phyloP scores from a whole-genome alignment of 306 rosid species.

The Vigna hirtella region DNA sequence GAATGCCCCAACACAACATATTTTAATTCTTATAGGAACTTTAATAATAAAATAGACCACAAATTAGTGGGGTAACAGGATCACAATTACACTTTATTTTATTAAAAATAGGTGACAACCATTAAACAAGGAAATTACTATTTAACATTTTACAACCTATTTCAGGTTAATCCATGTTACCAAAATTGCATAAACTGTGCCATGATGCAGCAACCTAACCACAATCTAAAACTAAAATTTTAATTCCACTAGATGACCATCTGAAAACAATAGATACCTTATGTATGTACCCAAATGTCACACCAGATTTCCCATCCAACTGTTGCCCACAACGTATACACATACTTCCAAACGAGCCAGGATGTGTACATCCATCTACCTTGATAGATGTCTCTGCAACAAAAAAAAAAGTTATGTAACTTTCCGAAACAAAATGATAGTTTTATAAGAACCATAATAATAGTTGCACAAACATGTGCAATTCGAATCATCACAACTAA shows the following conservation, averaged over 20 bases:
- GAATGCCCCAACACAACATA: constrained; percentile 10
- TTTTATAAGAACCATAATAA: constrained; percentile 3
- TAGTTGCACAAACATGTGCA: constrained; percentile 24
- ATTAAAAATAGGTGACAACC: constrained; percentile 9
- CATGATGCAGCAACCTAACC: not conserved
- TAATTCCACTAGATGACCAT: constrained; percentile 35
- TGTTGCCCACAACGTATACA: constrained; percentile 78
- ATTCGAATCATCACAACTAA: not conserved
- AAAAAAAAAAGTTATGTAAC: constrained; percentile 25
- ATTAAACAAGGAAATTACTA: constrained; percentile 15
- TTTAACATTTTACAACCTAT: not conserved
- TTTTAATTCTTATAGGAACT: constrained; percentile 12
- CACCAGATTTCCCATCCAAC: constrained; percentile 73
- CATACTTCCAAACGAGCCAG: constrained; percentile 82
- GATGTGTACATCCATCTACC: constrained; percentile 69
- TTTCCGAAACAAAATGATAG: constrained; percentile 21
- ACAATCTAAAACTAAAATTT: constrained; percentile 23
- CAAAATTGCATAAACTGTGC: not conserved
- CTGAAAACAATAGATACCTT: constrained; percentile 61
- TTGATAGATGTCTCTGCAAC: constrained; percentile 56
- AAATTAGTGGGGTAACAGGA: constrained; percentile 1
- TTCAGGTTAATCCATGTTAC: not conserved
- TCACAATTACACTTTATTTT: constrained; percentile 9
- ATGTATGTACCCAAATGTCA: constrained; percentile 82
- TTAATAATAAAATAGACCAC: not conserved